Evolutionary conservation across 176 grass and related monocot genomes (phyloP).

Genomic region (Oryza punctata): DNA sequence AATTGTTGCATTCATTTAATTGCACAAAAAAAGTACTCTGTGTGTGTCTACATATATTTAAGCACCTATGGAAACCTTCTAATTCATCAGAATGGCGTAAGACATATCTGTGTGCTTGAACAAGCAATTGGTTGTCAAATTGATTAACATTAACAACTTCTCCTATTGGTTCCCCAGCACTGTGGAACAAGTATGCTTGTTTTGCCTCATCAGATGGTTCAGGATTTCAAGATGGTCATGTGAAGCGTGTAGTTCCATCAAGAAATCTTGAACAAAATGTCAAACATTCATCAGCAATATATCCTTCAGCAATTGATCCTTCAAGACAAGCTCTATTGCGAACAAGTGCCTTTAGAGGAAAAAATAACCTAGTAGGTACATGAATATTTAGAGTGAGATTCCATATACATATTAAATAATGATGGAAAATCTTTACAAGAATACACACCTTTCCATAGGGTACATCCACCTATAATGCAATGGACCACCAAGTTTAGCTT

Average conservation of each 20-base stretch:
- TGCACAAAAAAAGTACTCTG: too few species aligned
- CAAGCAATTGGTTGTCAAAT: background rate
- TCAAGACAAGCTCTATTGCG: background rate
- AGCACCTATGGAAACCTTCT: too few species aligned
- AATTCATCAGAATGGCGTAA: background rate
- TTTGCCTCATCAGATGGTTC: background rate
- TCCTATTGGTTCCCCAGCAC: background rate
- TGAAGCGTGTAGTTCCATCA: background rate
- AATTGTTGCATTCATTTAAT: too few species aligned
- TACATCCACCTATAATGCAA: too few species aligned
- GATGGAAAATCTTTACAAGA: too few species aligned
- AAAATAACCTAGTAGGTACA: background rate
- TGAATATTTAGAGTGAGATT: too few species aligned
- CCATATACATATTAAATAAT: too few species aligned
- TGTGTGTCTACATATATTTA: too few species aligned
- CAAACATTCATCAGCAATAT: background rate
- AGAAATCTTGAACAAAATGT: background rate
- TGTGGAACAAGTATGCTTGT: background rate
- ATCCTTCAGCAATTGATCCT: too few species aligned
- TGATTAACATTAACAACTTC: background rate
- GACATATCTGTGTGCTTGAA: constrained; percentile 11
- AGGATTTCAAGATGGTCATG: background rate
- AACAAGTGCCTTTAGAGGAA: background rate
- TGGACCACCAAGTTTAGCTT: too few species aligned
- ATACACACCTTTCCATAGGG: too few species aligned